Evolutionary conservation across 352 stramenopile species (phyloP), one percentile per base, ranked within the genome.

Genomic region (Globisporangium emineosum): DNA sequence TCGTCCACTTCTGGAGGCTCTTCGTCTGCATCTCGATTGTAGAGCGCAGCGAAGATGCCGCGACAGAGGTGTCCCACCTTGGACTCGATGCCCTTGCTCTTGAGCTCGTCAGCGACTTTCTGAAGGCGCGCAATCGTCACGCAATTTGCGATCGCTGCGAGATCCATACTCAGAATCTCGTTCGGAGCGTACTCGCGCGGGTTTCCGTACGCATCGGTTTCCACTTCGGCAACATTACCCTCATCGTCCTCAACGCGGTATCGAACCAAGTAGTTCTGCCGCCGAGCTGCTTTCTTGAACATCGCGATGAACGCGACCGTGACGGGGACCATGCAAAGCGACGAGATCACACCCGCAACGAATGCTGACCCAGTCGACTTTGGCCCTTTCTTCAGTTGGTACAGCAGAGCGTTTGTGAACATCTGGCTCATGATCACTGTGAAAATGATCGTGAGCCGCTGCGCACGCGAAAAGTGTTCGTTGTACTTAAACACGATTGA

Each of bases 401-500:
- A 90, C 17, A 92, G 68, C 65, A 88, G 43, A 5, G 83, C 78
- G 40, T 89, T 89, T 5, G 72, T 83, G 57, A 92, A 88, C 77
- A 92, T 88, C 42, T 90, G 77, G 58, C 72, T 90, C 64, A 85
- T 84, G 25, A 89, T 70, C 1, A 86, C 67, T 1, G 83, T 89
- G 54, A 90, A 92, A 15, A 92, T 72, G 30, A 92, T 70, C 13
- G 82, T 90, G 19, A 92, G 59, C 0, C 81, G 71, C 58, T 90
- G 81, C 0, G 76, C 68, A 8, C 83, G 81, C 43, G 77, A 79
- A 32, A 89, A 90, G 42, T 85, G 71, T 58, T 89, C 79, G 64
- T 92, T 72, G 67, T 90, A 92, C 63, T 81, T 85, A 66, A 90
- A 92, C 13, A 78, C 66, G 35, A 89, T 89, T 5, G 75, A 87